Percentiles rank a stretch among this genome's conserved stretches.
Evolutionary conservation across 495 filamentous ascomycete genomes (phyloP).

Genomic region (Tuber umbilicatum): DNA sequence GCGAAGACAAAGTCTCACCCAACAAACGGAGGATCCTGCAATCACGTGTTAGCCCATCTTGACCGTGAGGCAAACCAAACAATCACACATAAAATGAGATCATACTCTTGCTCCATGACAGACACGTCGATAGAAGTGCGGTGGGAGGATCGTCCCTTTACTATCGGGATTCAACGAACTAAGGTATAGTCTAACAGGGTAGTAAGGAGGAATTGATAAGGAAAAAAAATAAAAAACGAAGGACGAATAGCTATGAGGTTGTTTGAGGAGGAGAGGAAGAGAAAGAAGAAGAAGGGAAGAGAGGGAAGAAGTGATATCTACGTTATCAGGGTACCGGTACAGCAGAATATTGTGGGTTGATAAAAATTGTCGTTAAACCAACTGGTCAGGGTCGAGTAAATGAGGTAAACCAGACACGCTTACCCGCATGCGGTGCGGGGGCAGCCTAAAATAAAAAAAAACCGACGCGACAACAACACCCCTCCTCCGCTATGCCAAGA

Average conservation of each 20-base stretch:
- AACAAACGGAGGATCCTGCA: constrained; percentile 34
- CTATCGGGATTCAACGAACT: background rate
- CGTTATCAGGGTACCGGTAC: background rate
- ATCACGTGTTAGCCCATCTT: constrained; percentile 8
- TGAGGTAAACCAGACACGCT: background rate
- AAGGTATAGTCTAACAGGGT: background rate
- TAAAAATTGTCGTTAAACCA: background rate
- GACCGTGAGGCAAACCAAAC: background rate
- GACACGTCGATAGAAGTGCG: background rate
- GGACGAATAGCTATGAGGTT: background rate
- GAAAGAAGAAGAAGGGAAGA: background rate
- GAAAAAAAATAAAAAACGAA: background rate
- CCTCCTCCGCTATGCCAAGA: background rate
- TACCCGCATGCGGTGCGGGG: constrained; percentile 1
- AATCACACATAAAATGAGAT: constrained; percentile 15
- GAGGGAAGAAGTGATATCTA: background rate
- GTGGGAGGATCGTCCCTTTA: background rate
- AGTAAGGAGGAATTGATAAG: background rate
- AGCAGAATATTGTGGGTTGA: background rate
- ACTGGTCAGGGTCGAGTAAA: background rate
- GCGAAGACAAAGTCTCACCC: constrained; percentile 31
- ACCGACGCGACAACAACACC: background rate
- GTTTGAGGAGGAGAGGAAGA: background rate
- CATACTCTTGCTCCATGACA: constrained; percentile 41
- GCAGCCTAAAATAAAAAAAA: background rate